Evolutionary conservation across 768 basidiomycete genomes (phyloP).

Genomic region (Tylopilus subfusipes): DNA sequence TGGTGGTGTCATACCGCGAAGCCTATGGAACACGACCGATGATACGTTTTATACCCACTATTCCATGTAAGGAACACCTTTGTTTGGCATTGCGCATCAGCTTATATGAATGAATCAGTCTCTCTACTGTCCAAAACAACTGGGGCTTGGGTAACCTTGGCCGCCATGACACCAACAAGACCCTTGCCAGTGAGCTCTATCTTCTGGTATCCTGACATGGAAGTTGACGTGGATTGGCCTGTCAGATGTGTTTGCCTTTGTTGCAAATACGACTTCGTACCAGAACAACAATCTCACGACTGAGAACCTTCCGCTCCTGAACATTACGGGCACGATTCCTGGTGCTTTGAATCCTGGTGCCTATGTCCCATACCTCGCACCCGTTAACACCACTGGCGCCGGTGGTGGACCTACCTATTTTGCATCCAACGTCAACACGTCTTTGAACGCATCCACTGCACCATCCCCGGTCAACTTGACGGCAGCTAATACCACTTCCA

Average conservation of each 20-base stretch:
- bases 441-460: slow-evolving; percentile 32
- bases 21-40: slow-evolving; percentile 45
- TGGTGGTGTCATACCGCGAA: slow-evolving; percentile 43
- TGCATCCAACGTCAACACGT: slow-evolving; percentile 32
- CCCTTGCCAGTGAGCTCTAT: slow-evolving; percentile 15
- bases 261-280: slow-evolving; percentile 47
- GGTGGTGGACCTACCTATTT: slow-evolving; percentile 43
- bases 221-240: not conserved
- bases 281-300: slow-evolving; percentile 33
- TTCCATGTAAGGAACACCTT: slow-evolving; percentile 33
- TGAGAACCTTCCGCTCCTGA: slow-evolving; percentile 33
- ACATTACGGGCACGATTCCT: slow-evolving; percentile 39
- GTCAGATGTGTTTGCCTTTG: slow-evolving; percentile 50
- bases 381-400: slow-evolving; percentile 37
- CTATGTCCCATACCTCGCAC: slow-evolving; percentile 46
- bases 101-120: slow-evolving; percentile 16
- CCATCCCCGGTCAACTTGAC: slow-evolving; percentile 43
- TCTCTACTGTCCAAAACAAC: slow-evolving; percentile 57
- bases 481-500: slow-evolving; percentile 5
- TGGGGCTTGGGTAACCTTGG: slow-evolving; percentile 62
- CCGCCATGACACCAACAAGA: slow-evolving; percentile 52
- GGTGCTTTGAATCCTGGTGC: slow-evolving; percentile 41
- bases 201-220: not conserved
- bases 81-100: not conserved
- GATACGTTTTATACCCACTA: slow-evolving; percentile 59